Base-by-base conservation (phyloP, 177 flowering plant species). In the Vitis hybrid region DNA sequence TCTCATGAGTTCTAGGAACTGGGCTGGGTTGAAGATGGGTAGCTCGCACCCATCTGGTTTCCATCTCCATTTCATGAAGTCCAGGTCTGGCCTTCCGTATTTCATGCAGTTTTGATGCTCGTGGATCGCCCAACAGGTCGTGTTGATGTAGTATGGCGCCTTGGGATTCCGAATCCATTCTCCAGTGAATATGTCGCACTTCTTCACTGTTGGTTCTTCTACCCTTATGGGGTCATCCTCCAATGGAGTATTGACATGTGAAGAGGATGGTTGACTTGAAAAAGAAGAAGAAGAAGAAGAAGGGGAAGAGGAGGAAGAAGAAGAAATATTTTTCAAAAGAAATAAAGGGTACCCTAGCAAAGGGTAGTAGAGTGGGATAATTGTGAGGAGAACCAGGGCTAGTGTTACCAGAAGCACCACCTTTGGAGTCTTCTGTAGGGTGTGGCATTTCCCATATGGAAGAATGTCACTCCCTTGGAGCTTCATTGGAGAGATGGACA, bases 31-130 rank as follows among this genome's bases (percentile, higher is more conserved):
- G 63, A 87, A 84, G 5, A 79, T 11, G 0, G 89, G 86, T 1
- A 87, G 68, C n/a, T 87, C 87, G 61, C 91, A 87, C 3, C 59
- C 86, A 66, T 87, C 80, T 3, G 90, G 90, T 61, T 87, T 77
- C 90, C 90, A 87, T 70, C 80, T 75, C 90, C 90, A 87, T 18
- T 85, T 82, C 84, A 87, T 63, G 75, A 68, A 87, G 7, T 72
- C 89, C 0, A 65, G 18, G 32, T 87, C 86, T 0, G 87, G 87
- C n/a, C 86, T 55, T 10, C 87, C 91, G 58, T 77, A 85, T 60
- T 81, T 85, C 82, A 82, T 78, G 80, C 91, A 87, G 52, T 87
- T 85, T 56, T 87, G 91, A 56, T 85, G 89, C 70, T 87, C 87
- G 14, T 85, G 89, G n/a, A 87, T 87, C 10, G 84, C 85, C 80